Evolutionary conservation across 1,284 basidiomycete genomes (phyloP).

Genomic region (Austroboletus niveus): DNA sequence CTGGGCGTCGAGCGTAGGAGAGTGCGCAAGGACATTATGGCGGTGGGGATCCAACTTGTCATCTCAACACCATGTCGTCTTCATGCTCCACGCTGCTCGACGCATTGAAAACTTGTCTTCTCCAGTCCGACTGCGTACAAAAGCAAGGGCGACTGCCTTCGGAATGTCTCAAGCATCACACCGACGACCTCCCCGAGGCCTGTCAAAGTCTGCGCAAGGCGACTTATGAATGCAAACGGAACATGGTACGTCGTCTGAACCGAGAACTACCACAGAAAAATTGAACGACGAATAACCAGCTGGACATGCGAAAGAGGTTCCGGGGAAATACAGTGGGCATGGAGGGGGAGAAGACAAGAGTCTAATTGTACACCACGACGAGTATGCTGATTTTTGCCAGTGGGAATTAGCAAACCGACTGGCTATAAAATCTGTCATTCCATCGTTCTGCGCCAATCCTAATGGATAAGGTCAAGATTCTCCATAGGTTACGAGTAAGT

Average conservation of each 20-base stretch:
- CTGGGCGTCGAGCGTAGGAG: constrained; percentile 54
- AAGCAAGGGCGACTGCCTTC: constrained; percentile 72
- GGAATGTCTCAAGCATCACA: constrained; percentile 74
- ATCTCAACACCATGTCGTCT: constrained; percentile 56
- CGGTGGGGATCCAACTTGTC: constrained; percentile 3
- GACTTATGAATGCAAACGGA: constrained; percentile 84
- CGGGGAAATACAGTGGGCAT: constrained; percentile 69
- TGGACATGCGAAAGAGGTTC: constrained; percentile 83
- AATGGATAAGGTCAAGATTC: too few relatives aligned
- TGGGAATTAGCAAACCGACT: constrained; percentile 22
- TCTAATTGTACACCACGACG: background rate
- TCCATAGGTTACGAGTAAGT: too few relatives aligned
- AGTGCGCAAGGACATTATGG: constrained; percentile 37
- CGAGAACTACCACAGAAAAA: background rate
- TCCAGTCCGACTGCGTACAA: constrained; percentile 80
- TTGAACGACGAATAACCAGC: constrained; percentile 38
- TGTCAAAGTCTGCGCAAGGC: constrained; percentile 75
- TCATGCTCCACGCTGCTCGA: constrained; percentile 72
- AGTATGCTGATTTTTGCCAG: too few relatives aligned
- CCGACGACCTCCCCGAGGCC: constrained; percentile 69
- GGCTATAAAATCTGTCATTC: too few relatives aligned
- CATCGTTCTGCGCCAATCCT: too few relatives aligned
- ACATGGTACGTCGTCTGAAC: constrained; percentile 64
- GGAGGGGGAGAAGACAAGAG: constrained; percentile 22
- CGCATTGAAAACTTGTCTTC: constrained; percentile 76